Evolutionary conservation across 257 asterid species (phyloP), one percentile per base, ranked within the genome.

Genomic region (Cynanchum wilfordii): DNA sequence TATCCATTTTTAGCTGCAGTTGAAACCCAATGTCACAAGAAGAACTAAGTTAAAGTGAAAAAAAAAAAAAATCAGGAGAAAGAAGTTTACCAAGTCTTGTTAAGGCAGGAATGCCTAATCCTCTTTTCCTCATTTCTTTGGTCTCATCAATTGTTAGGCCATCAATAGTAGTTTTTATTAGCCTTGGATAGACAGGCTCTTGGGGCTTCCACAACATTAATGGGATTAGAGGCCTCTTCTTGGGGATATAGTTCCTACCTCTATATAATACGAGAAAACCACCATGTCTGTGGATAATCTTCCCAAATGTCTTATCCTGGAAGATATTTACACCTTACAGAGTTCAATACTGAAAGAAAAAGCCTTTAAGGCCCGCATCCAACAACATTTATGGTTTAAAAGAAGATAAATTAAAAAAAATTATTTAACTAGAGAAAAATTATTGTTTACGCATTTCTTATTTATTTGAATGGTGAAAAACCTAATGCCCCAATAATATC

Each of bases 131-230:
- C 89, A 94, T 87, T 75, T 85, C 85, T 75, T 93, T 89, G 4
- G 99, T 94, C 87, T 89, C 99, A 70, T 86, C 93, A 15, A 94
- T 84, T 76, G 91, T 89, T 70, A 93, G 82, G 83, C 96, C 97
- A 58, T 89, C 96, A 5, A 91, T 83, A 15, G 97, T 89, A 54
- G 97, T 89, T 84, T 85, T 93, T 66, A 91, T 74, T 68, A 94
- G 97, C 83, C 86, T 87, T 12, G 99, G 99, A 80, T 94, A 94
- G 17, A 94, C 93, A 1, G 98, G 99, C 75, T 90, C 98, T 29
- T 84, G 97, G 66, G 99, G 99, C 84, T 91, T 94, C 99, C 99
- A 94, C 72, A 91, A 73, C 98, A 91, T 94, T 66, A 86, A 67
- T 10, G 99, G 99, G 81, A 94, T 78, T 71, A 79, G 80, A 16